Conservation (phyloP, 345 rosid genomes). For the Hevea brasiliensis region DNA sequence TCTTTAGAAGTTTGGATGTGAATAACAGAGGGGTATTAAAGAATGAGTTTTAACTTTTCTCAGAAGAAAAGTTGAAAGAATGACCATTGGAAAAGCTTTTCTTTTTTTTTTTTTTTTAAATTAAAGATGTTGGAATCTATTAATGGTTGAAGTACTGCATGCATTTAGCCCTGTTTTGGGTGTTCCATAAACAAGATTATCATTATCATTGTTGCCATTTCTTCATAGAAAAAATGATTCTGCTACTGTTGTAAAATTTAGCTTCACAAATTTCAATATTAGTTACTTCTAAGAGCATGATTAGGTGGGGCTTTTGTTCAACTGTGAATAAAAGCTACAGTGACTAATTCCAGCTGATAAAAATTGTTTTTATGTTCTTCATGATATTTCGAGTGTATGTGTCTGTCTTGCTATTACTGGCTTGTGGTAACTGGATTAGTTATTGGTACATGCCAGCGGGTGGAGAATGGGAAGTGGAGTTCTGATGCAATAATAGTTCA, state of each 20-base stretch:
- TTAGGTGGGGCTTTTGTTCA: neutral
- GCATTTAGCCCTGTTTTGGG: neutral
- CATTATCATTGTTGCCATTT: neutral
- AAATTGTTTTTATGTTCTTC: neutral
- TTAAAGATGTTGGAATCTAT: neutral
- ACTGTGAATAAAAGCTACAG: neutral
- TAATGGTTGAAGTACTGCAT: neutral
- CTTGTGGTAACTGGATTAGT: neutral
- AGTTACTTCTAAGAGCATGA: neutral
- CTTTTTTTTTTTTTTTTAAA: no score
- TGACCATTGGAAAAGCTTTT: neutral
- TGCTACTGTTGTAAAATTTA: neutral
- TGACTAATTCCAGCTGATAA: neutral
- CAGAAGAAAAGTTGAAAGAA: neutral
- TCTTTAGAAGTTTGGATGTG: slow-evolving; percentile 2
- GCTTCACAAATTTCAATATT: neutral
- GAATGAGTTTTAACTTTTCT: neutral
- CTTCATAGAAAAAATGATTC: neutral
- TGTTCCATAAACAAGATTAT: slow-evolving; percentile 8
- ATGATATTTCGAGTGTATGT: slow-evolving; percentile 9
- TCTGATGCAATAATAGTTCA: neutral
- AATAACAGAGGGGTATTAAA: neutral
- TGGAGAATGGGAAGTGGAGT: neutral
- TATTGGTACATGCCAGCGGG: neutral
- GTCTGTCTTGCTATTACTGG: neutral